Conservation (phyloP, 768 basidiomycete genomes). For the Termitomyces sp. region DNA sequence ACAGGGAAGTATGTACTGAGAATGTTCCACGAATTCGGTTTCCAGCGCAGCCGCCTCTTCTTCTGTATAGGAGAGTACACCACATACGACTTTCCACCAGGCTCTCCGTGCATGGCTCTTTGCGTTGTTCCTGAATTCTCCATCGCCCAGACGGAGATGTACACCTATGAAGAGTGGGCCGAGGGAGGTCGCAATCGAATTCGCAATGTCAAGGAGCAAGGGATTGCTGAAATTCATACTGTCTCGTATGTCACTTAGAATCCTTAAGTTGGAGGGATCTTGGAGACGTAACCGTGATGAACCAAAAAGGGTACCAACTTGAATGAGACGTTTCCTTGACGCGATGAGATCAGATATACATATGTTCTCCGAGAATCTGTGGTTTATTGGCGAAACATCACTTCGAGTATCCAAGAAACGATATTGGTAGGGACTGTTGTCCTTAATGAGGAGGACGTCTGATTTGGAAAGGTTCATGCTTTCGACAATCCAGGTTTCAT, state of each 20-base stretch:
- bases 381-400: constrained; percentile 16
- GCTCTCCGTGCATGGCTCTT: constrained; percentile 35
- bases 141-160: constrained; percentile 69
- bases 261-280: constrained; percentile 27
- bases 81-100: constrained; percentile 55
- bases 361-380: constrained; percentile 39
- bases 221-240: constrained; percentile 54
- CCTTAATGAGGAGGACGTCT: constrained; percentile 45
- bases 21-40: constrained; percentile 4
- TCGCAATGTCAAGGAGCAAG: constrained; percentile 34
- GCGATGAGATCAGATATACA: constrained; percentile 36
- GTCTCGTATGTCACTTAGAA: constrained; percentile 43
- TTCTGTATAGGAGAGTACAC: constrained; percentile 35
- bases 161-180: constrained; percentile 50
- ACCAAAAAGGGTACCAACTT: constrained; percentile 74
- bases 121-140: constrained; percentile 43
- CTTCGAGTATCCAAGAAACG: constrained; percentile 47
- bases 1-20: neutral
- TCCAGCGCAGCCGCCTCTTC: constrained; percentile 29
- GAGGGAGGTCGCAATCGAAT: constrained; percentile 35
- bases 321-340: constrained; percentile 45
- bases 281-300: constrained; percentile 59
- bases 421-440: constrained; percentile 55
- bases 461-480: constrained; percentile 28
- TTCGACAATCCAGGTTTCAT: constrained; percentile 39